Base-by-base conservation (phyloP, 2,329 filamentous ascomycete genomes). In the Akanthomyces lecanii region DNA sequence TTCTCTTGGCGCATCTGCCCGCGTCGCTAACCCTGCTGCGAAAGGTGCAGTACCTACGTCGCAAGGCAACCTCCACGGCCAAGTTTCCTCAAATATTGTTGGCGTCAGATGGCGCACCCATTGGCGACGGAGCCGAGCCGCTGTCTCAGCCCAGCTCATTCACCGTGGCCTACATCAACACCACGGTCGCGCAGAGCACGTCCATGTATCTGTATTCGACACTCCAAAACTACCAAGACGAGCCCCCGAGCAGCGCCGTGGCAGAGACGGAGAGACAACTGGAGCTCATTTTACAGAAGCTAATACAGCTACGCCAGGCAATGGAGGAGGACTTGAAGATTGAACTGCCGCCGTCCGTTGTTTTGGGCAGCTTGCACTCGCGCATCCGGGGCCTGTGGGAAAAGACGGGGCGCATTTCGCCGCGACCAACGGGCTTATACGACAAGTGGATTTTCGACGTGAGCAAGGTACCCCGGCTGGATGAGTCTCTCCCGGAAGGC, bases 391-490 rank as follows among this genome's bases (percentile, higher is more conserved):
- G 21, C 8, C 42, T 63, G 18, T 52, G 30, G 12, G 65, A 65
- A 18, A 69, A 66, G 45, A 66, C 65, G 0, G 71, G 70, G 0
- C 67, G 72, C 2, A 58, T 78, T 12, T 61, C 59, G 2, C 66
- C 72, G 1, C 66, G 73, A 11, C 66, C 67, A 21, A 70, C 70
- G 0, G 72, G 71, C 4, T 21, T 71, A 6, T 81, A 80, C 63
- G 78, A 82, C 65, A 88, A 87, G 73, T 89, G 85, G 78, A 67
- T 89, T 12, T 86, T 89, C 61, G 72, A 77, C 7, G 67, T 76
- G 0, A 76, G 79, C 42, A 71, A 74, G 4, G 66, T 88, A 58
- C 81, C 83, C 0, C 64, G 65, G 4, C 64, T 67, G 0, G 68
- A 68, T 1, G 63, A 66, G 2, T 53, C 51, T 16, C 67, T 84